These are phyloP conservation scores for Pseudognaphalium luteoalbum DNA, from an alignment of 129 eudicot genomes.

Conservation along the genomic window DNA sequence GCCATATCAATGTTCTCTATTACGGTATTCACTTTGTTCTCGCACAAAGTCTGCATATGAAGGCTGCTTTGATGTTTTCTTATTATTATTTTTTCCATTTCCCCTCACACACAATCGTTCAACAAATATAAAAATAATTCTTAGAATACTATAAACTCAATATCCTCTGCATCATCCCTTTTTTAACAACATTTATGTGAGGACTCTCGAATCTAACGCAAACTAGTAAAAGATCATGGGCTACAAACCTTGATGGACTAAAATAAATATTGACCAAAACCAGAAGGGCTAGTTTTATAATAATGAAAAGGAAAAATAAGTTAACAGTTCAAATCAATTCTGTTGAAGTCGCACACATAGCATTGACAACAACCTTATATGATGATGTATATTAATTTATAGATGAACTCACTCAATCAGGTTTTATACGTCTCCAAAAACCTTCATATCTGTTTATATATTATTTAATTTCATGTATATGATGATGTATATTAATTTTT, in stretches of 20 bases:
- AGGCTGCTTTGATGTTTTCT: too few relatives aligned
- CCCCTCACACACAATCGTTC: too few relatives aligned
- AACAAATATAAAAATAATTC: too few relatives aligned
- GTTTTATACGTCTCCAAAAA: neutral
- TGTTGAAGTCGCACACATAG: conserved; percentile 24
- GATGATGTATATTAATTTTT: neutral
- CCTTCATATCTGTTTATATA: conserved; percentile 19
- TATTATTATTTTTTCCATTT: too few relatives aligned
- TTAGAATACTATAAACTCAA: too few relatives aligned
- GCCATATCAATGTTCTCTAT: too few relatives aligned
- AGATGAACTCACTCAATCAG: neutral
- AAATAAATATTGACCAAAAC: neutral
- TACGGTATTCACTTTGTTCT: too few relatives aligned
- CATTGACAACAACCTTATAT: conserved; percentile 34
- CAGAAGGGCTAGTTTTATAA: neutral
- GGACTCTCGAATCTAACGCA: too few relatives aligned
- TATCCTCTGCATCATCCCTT: too few relatives aligned
- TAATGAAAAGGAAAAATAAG: neutral
- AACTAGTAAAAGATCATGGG: neutral
- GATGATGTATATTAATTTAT: too few relatives aligned
- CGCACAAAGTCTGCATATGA: too few relatives aligned
- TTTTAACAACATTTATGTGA: too few relatives aligned
- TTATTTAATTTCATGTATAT: neutral
- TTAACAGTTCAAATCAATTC: conserved; percentile 25
- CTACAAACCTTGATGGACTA: conserved; percentile 6